Base-by-base conservation (phyloP, 306 rosid species). In the Astragalus glycyphyllos region DNA sequence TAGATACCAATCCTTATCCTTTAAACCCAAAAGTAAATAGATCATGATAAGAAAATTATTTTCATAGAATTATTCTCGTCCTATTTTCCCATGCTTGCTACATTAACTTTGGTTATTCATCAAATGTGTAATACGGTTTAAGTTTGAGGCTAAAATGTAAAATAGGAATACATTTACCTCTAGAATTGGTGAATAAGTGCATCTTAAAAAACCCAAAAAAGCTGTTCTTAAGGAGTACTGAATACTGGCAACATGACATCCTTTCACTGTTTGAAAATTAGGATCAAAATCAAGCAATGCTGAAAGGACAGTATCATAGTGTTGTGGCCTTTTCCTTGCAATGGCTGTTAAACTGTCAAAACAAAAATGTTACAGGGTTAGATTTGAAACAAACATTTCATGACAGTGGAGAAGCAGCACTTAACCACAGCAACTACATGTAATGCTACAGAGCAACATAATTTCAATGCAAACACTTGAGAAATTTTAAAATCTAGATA, bases 131-230 rank as follows among this genome's bases (percentile, higher is more conserved):
- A 70, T 35, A 44, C 42, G 34, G 35, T 47, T 75, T 45, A 35
- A 66, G 59, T n/a, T 26, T 65, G 68, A 62, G 16, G 48, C 58
- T 17, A n/a, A 42, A 49, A 73, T 32, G 65, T 58, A 63, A 65
- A 47, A 56, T 12, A 45, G 5, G 68, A 68, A 45, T 38, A 68
- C 51, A 61, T 41, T 76, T 78, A 94, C 97, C 99, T 94, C 99
- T 48, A 91, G 69, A 56, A 91, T 80, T 66, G 90, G 83, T 35
- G 87, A 87, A 79, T 85, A 79, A 78, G 92, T 79, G 82, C 92
- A 89, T 84, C 96, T 82, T 64, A 94, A 88, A 87, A 94, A 94
- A 65, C 96, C 99, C 87, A 94, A 78, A 77, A 91, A 85, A 4
- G 97, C 96, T 75, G 91, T 87, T 86, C 97, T 89, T 58, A 91